phyloP scores from a whole-genome alignment of 2,329 filamentous ascomycete genomes.

The Fusarium ramigenum region DNA sequence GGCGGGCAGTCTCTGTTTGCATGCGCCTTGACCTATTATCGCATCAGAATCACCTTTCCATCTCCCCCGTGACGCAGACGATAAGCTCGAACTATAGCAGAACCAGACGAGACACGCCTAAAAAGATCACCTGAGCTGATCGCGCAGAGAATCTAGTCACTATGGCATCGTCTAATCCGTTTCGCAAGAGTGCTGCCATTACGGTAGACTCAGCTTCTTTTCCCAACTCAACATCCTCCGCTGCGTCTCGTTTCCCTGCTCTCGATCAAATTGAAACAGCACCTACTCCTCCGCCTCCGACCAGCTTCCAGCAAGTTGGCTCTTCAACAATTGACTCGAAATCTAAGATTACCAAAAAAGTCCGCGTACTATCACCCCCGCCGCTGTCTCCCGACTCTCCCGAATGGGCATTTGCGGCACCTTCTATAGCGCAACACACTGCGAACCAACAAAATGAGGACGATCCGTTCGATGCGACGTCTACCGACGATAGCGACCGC shows the following conservation, averaged over 20 bases:
- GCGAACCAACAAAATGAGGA: conserved; percentile 35
- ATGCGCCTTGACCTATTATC: conserved; percentile 40
- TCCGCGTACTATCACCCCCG: conserved; percentile 72
- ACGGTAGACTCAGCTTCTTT: conserved; percentile 31
- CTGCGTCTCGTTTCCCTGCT: conserved; percentile 36
- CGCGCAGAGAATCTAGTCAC: conserved; percentile 8
- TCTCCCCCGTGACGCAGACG: conserved; percentile 6
- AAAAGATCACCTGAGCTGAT: conserved; percentile 9
- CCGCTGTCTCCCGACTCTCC: conserved; percentile 66
- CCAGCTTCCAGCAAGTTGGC: conserved; percentile 39
- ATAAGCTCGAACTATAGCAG: conserved; percentile 24
- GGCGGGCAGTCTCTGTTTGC: conserved; percentile 40
- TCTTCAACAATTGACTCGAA: conserved; percentile 50
- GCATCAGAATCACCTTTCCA: conserved; percentile 22
- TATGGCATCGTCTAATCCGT: conserved; percentile 59
- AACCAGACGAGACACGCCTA: conserved; percentile 12
- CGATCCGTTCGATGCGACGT: conserved; percentile 48
- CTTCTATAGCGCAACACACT: conserved; percentile 45
- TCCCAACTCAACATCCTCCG: conserved; percentile 8
- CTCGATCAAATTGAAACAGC: conserved; percentile 46
- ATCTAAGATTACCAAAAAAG: conserved; percentile 70
- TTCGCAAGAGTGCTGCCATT: conserved; percentile 55
- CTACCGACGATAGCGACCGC: conserved; percentile 44
- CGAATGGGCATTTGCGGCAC: conserved; percentile 46
- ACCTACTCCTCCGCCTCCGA: conserved; percentile 40